phyloP scores from a whole-genome alignment of 108 stramenopile species.

The Pseudonitzschia delicatissima region DNA sequence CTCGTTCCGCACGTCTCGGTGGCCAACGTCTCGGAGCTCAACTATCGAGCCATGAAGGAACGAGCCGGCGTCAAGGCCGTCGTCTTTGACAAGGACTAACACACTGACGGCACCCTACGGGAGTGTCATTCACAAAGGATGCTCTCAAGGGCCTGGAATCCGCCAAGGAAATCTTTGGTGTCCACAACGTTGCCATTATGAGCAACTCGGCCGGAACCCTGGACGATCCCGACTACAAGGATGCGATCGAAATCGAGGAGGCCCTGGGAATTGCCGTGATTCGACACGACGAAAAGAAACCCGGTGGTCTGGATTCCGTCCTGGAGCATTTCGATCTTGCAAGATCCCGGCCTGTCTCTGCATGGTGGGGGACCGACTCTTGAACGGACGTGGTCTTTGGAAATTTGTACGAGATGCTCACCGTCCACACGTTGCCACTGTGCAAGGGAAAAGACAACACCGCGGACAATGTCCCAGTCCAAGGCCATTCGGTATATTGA shows the following conservation, averaged over 20 bases:
- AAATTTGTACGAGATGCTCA: conserved; percentile 92
- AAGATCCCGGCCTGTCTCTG: conserved; percentile 73
- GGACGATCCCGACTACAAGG: conserved; percentile 78
- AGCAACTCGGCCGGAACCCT: conserved; percentile 92
- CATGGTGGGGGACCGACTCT: conserved; percentile 91
- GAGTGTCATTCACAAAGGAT: conserved; percentile 48
- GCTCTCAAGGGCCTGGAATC: conserved; percentile 55
- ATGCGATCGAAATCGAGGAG: conserved; percentile 73
- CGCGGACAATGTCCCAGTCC: conserved; percentile 71
- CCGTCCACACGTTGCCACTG: conserved; percentile 82
- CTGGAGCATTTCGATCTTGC: conserved; percentile 75
- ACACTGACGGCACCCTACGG: conserved; percentile 91
- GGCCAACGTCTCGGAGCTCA: conserved; percentile 67
- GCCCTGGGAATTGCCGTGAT: conserved; percentile 85
- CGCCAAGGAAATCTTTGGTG: conserved; percentile 76
- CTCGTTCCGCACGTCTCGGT: conserved; percentile 79
- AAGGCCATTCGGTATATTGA: conserved; percentile 61
- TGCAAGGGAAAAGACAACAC: conserved; percentile 68
- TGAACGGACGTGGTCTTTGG: conserved; percentile 95
- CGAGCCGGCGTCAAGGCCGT: conserved; percentile 75
- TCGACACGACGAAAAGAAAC: conserved; percentile 89
- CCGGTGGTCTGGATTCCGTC: conserved; percentile 82
- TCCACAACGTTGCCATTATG: conserved; percentile 76
- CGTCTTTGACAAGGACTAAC: conserved; percentile 93
- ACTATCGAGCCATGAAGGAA: conserved; percentile 72